Conservation (phyloP, 352 stramenopile genomes). For the Pythium chondricola region DNA sequence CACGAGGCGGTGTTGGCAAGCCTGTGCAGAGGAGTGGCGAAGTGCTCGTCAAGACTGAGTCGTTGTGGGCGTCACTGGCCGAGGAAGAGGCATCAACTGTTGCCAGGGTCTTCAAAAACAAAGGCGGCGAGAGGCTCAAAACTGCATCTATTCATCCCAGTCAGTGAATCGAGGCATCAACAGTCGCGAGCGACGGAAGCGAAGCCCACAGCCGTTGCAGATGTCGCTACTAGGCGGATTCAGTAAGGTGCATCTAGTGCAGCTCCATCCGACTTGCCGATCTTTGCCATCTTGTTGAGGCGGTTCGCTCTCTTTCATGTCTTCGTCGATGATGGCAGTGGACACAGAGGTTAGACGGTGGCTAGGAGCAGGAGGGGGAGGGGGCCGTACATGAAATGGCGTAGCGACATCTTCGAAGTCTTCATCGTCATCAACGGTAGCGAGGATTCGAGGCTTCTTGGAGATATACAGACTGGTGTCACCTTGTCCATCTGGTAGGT, state of each 20-base stretch:
- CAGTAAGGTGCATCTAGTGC: constrained; percentile 69
- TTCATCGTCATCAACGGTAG: constrained; percentile 23
- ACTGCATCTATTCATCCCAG: constrained; percentile 31
- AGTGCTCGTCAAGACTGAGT: constrained; percentile 22
- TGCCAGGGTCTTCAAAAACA: constrained; percentile 13
- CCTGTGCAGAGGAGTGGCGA: background rate
- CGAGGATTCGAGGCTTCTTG: constrained; percentile 23
- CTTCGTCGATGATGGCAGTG: constrained; percentile 28
- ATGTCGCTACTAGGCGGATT: constrained; percentile 50
- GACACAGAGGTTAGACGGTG: constrained; percentile 2
- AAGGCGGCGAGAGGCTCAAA: background rate
- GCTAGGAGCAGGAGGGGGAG: background rate
- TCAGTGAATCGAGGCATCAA: constrained; percentile 34
- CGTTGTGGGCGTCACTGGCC: constrained; percentile 19
- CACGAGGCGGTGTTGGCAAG: too few species aligned
- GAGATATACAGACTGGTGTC: background rate
- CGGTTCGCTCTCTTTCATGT: constrained; percentile 38
- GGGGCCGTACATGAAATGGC: background rate
- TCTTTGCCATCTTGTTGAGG: constrained; percentile 8
- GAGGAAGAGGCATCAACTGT: constrained; percentile 22
- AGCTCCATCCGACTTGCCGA: constrained; percentile 42
- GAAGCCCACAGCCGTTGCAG: constrained; percentile 64
- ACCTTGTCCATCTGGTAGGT: background rate
- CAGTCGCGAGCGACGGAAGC: constrained; percentile 54
- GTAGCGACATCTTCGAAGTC: too few species aligned